Evolutionary conservation across 2,329 filamentous ascomycete genomes (phyloP), one percentile per base, ranked within the genome.

Genomic region (Claviceps cyperi): DNA sequence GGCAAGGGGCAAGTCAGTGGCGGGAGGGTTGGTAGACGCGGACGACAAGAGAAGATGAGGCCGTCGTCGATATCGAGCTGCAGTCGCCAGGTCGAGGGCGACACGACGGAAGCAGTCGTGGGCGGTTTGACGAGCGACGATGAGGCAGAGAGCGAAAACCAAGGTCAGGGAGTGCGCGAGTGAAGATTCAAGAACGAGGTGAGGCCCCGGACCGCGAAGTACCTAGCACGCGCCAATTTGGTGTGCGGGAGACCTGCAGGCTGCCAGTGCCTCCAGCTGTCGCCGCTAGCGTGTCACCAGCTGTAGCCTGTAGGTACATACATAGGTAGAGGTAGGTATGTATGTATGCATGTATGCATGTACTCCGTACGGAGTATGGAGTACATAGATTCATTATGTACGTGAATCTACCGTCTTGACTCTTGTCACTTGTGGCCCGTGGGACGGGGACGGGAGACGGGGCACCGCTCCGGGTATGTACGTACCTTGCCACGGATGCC

Each of bases 181-280:
- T 57, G 55, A 59, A 59, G 58, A 59, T 57, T 57, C 53, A 54
- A 57, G 55, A 56, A 55, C 50, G 54, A 58, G 54, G 56, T 57
- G 54, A 56, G 32, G 39, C 39, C 21, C 24, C 13, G 2, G 17
- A 8, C 9, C 15, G 28, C 22, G 39, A 43, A 40, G 47, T 43
- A 49, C 47, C 47, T 21, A 17, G 38, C 47, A 15, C 11, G 5
- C 9, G 21, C 37, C 24, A 43, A 43, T 47, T 47, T 21, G 36
- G 35, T 38, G 46, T n/a, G 15, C 37, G 19, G 5, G 37, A 28
- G 40, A 48, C 46, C 22, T 40, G 19, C 28, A 41, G 17, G 19
- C 14, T 40, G 15, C 7, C 38, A 7, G 39, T 19, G 17, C 8
- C 15, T 38, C 37, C 37, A 15, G 28, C 37, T 15, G 37, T 15